A percentile compares a stretch with the other conserved stretches of the same genome.
Conservation (phyloP, 495 filamentous ascomycete genomes). For the Neurospora hispaniola region DNA sequence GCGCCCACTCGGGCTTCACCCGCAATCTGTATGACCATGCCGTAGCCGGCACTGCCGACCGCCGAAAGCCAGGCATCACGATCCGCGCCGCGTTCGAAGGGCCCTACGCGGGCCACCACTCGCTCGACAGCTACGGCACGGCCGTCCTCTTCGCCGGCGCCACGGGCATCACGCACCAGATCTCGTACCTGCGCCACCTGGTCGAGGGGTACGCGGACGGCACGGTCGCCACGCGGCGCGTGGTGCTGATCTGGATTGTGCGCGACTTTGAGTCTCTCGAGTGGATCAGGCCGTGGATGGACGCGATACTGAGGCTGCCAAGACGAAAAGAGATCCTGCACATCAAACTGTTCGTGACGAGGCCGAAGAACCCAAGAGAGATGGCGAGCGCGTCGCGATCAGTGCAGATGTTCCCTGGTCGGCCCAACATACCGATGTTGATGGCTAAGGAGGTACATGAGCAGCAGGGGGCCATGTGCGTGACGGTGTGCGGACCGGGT, state of each 20-base stretch:
- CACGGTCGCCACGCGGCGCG: slow-evolving; percentile 65
- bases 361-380: slow-evolving; percentile 62
- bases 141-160: slow-evolving; percentile 84
- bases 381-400: slow-evolving; percentile 58
- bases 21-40: slow-evolving; percentile 58
- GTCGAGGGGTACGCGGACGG: slow-evolving; percentile 61
- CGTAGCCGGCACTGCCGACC: slow-evolving; percentile 1
- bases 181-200: slow-evolving; percentile 77
- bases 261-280: slow-evolving; percentile 78
- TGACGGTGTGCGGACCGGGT: slow-evolving; percentile 81
- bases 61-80: slow-evolving; percentile 8
- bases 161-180: slow-evolving; percentile 88
- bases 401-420: slow-evolving; percentile 83
- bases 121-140: slow-evolving; percentile 82
- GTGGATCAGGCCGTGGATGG: slow-evolving; percentile 94
- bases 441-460: slow-evolving; percentile 65
- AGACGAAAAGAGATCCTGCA: slow-evolving; percentile 65
- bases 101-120: slow-evolving; percentile 75
- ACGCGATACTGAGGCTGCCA: slow-evolving; percentile 68
- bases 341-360: slow-evolving; percentile 80
- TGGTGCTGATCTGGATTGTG: slow-evolving; percentile 85
- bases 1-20: slow-evolving; percentile 80
- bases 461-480: slow-evolving; percentile 80
- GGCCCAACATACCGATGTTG: slow-evolving; percentile 70
- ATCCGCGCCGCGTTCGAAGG: slow-evolving; percentile 59